These are phyloP conservation scores for Lomentospora prolificans DNA, from an alignment of 2,329 filamentous ascomycete genomes.

Conservation along the genomic window DNA sequence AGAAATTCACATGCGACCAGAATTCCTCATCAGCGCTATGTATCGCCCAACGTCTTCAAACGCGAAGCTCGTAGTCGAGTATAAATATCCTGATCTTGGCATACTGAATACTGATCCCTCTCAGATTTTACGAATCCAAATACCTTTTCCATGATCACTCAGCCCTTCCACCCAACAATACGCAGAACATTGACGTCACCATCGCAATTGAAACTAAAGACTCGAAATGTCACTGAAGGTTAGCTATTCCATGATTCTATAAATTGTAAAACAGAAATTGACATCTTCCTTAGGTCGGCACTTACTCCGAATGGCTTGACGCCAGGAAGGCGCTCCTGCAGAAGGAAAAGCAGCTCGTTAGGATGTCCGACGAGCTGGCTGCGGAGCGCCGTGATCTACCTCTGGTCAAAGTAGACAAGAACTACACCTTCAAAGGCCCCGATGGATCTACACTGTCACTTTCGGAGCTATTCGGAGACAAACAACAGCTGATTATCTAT, in stretches of 20 bases:
- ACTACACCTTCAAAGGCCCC: conserved; percentile 24
- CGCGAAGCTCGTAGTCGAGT: not conserved
- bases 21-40: not conserved
- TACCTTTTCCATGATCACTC: not conserved
- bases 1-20: not conserved
- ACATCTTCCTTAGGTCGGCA: conserved; percentile 18
- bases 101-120: too few species aligned
- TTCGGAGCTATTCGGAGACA: conserved; percentile 22
- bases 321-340: conserved; percentile 23
- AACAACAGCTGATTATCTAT: conserved; percentile 29
- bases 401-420: conserved; percentile 27
- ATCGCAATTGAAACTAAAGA: too few species aligned
- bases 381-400: conserved; percentile 25
- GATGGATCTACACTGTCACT: conserved; percentile 17
- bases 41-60: not conserved
- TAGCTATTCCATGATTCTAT: not conserved
- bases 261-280: not conserved
- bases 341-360: conserved; percentile 24
- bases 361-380: conserved; percentile 19
- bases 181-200: not conserved
- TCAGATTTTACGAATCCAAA: not conserved
- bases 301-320: conserved; percentile 23
- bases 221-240: not conserved
- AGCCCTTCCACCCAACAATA: not conserved
- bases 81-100: not conserved